Base-by-base conservation (phyloP, 2,329 filamentous ascomycete genomes). In the Phyllosticta citribraziliensis region DNA sequence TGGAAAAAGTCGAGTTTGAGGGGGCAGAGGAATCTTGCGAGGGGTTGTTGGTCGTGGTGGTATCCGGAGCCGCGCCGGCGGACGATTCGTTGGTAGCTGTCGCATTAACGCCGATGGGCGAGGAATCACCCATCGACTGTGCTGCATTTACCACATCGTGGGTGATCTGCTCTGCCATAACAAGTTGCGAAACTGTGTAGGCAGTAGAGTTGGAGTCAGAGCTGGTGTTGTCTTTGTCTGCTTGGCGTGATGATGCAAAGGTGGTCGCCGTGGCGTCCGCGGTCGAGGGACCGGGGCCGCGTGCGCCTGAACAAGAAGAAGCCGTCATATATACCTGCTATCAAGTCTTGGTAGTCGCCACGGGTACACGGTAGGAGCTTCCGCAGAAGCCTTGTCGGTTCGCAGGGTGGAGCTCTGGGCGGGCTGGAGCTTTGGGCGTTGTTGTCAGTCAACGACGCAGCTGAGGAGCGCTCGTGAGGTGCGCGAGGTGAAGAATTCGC, bases 101-200 rank as follows among this genome's bases (percentile, higher is more conserved):
- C 80, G 82, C 82, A 85, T 80, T 79, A 77, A 79, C 82, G 83
- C 84, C 84, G 82, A 83, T 83, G 78, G 82, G 80, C 79, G 80
- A 79, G 73, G 76, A 73, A 73, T 79, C 82, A 80, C 82, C 82
- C 78, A 83, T 79, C 83, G 84, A 86, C 84, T 80, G 79, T 79
- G 82, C 79, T 81, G 84, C 80, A 79, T 84, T 84, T 85, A 86
- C 84, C 84, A 85, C 84, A 87, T 87, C 81, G 77, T 84, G 83
- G 81, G 78, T 79, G 73, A 77, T 82, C 82, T 84, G 81, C 83
- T 86, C 84, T 85, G 84, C 84, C 84, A 87, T 87, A 85, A 86
- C 84, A 86, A 83, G 78, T 74, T 78, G 75, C 74, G 77, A 74
- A 74, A 74, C 79, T 81, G 75, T 66, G 20, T 60, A 40, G 64